phyloP scores from a whole-genome alignment of 2,329 filamentous ascomycete species.

The Trichoderma sp. region DNA sequence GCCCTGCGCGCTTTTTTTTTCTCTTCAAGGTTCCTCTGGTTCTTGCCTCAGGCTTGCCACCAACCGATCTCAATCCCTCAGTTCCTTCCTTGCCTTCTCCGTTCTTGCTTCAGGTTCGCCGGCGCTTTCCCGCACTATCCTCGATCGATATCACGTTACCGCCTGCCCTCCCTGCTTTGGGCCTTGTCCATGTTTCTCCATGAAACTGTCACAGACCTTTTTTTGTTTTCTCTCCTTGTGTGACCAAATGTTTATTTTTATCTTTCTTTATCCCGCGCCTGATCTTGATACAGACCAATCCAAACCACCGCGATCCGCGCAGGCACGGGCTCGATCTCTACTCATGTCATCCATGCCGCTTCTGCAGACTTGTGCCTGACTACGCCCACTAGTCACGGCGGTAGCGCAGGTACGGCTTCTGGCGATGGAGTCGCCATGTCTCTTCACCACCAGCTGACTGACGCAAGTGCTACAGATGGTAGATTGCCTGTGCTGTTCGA shows the following conservation, averaged over 20 bases:
- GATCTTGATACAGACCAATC: background rate
- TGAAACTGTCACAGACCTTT: background rate
- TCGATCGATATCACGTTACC: background rate
- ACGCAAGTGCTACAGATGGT: background rate
- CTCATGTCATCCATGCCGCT: background rate
- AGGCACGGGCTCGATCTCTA: background rate
- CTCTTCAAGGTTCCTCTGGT: background rate
- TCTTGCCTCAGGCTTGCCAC: background rate
- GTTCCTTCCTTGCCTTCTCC: background rate
- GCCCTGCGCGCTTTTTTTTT: background rate
- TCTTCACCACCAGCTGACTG: background rate
- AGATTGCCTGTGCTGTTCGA: background rate
- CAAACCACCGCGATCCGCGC: background rate
- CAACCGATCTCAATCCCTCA: background rate
- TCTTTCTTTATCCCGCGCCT: background rate
- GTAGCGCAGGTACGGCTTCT: background rate
- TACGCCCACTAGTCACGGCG: background rate
- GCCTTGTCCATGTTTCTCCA: background rate
- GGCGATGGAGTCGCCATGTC: background rate
- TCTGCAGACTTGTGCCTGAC: background rate
- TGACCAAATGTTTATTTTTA: background rate
- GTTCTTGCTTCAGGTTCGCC: conserved; percentile 20
- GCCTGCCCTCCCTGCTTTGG: background rate
- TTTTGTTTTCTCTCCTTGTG: background rate
- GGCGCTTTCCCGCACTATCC: background rate